Evolutionary conservation across 768 basidiomycete genomes (phyloP).

Genomic region (Tremella fuciformis): DNA sequence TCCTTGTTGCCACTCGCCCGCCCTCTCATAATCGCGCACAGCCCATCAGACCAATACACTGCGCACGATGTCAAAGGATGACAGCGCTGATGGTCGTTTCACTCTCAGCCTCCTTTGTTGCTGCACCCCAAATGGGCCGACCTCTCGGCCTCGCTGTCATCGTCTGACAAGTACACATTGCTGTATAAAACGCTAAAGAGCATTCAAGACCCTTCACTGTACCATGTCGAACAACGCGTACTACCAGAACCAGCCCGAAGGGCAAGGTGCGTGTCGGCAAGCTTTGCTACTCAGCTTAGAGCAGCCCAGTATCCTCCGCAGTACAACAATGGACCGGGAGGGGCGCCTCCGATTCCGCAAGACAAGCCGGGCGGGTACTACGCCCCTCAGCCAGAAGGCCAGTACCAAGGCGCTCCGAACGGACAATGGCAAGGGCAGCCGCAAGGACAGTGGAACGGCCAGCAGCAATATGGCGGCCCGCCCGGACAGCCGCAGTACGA

Average conservation of each 20-base stretch:
- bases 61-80: constrained; percentile 2
- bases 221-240: no score
- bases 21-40: background rate
- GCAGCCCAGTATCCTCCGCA: no score
- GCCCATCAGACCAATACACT: background rate
- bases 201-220: no score
- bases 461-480: background rate
- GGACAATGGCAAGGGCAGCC: constrained; percentile 10
- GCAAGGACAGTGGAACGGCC: constrained; percentile 3
- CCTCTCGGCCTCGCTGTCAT: no score
- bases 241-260: no score
- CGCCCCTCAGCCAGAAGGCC: constrained; percentile 1
- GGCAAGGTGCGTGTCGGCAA: no score
- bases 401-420: background rate
- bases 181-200: no score
- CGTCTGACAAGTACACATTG: no score
- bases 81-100: constrained; percentile 4
- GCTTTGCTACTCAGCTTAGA: no score
- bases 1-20: background rate
- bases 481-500: constrained; percentile 1
- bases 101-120: constrained; percentile 1
- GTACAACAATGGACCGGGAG: background rate
- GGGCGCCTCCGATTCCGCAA: background rate
- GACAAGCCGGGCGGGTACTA: constrained; percentile 1
- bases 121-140: background rate